Conservation (phyloP, 768 basidiomycete species). For the Udeniomyces megalosporus region DNA sequence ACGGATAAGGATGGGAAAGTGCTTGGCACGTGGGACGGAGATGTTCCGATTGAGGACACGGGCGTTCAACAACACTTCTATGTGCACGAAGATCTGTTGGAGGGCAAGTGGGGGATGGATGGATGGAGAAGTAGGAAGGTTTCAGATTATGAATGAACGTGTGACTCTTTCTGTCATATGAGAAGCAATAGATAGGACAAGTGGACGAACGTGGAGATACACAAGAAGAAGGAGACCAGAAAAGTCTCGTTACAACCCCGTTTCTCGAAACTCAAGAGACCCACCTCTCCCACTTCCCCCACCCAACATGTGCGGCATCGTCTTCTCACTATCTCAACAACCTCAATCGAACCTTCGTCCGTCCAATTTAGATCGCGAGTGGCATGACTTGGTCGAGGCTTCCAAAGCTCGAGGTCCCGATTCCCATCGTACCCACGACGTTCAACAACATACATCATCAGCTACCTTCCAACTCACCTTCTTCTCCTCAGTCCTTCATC, state of each 20-base stretch:
- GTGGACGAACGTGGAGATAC: no score
- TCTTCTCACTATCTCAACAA: slow-evolving; percentile 3
- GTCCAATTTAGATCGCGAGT: background rate
- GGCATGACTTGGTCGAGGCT: slow-evolving; percentile 2
- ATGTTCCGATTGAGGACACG: background rate
- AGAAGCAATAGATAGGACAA: no score
- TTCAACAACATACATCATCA: no score
- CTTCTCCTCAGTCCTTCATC: slow-evolving; percentile 56
- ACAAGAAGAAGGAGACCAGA: no score
- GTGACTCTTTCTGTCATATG: no score
- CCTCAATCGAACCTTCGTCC: background rate
- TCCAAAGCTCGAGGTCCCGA: slow-evolving; percentile 12
- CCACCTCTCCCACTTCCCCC: background rate
- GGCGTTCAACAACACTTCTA: background rate
- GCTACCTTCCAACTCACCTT: slow-evolving; percentile 26
- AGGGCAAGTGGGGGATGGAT: slow-evolving; percentile 12
- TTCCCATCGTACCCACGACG: background rate
- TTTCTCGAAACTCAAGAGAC: no score
- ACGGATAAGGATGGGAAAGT: slow-evolving; percentile 10
- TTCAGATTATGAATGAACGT: no score
- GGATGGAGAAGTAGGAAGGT: slow-evolving; percentile 1
- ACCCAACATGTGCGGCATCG: slow-evolving; percentile 27
- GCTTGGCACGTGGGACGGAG: slow-evolving; percentile 13
- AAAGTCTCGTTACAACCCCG: no score
- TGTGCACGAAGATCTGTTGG: slow-evolving; percentile 14